A percentile compares a stretch with the other conserved stretches of the same genome.
phyloP scores from a whole-genome alignment of 148 eudicot species.

The Diospyros lotus region DNA sequence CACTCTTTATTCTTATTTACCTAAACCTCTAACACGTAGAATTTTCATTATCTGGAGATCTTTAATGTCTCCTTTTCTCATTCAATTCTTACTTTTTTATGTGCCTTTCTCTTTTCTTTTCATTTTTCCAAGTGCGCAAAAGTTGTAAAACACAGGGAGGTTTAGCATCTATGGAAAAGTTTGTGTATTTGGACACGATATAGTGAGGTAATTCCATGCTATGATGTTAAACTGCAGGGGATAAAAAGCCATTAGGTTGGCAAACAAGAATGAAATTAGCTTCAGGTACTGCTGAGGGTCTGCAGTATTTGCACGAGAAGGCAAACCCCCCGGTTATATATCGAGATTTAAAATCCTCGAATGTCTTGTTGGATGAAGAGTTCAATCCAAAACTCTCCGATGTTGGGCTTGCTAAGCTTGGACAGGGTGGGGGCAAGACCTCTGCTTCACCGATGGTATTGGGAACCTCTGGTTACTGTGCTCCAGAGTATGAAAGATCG shows the following conservation, averaged over 20 bases:
- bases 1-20: neutral
- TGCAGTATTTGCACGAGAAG: constrained; percentile 56
- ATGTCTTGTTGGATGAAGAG: constrained; percentile 43
- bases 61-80: neutral
- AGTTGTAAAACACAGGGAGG: neutral
- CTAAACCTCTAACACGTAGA: neutral
- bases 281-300: constrained; percentile 51
- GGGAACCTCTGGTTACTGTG: constrained; percentile 63
- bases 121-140: neutral
- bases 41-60: neutral
- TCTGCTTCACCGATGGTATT: constrained; percentile 46
- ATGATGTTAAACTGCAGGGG: neutral
- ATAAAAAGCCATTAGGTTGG: constrained; percentile 48
- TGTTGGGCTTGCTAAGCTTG: constrained; percentile 54
- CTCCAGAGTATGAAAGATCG: constrained; percentile 56
- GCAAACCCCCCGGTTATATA: constrained; percentile 54
- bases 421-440: constrained; percentile 35
- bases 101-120: neutral
- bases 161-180: neutral
- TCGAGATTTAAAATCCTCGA: constrained; percentile 55
- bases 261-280: constrained; percentile 65
- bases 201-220: neutral
- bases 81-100: neutral
- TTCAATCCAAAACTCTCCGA: constrained; percentile 54
- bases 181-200: neutral